These are phyloP conservation scores for Musa acuminata DNA, from an alignment of 176 grass and related monocot species.

Conservation along the genomic window DNA sequence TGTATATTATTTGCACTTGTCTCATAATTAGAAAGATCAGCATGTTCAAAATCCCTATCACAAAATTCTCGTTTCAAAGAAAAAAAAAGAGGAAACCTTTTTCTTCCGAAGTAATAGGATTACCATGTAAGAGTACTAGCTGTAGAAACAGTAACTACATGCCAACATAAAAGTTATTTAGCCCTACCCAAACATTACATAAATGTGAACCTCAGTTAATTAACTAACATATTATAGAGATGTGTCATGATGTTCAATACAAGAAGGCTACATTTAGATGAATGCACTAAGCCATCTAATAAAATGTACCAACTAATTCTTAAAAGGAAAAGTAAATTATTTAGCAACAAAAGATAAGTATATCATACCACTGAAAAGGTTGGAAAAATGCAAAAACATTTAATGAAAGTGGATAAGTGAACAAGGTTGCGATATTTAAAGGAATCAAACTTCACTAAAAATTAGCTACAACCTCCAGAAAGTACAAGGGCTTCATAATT, in stretches of 20 bases:
- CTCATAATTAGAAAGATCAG: no score
- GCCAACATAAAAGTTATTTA: no score
- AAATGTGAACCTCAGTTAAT: no score
- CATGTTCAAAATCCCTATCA: no score
- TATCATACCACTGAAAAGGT: neutral
- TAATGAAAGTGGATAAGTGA: neutral
- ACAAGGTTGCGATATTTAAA: slow-evolving; percentile 1
- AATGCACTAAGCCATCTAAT: neutral
- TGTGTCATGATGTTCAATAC: neutral
- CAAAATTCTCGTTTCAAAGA: no score
- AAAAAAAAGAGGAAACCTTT: no score
- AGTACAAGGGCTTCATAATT: slow-evolving; percentile 73
- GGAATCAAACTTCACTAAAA: neutral
- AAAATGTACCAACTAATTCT: neutral
- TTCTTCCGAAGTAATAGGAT: no score
- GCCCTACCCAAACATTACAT: no score
- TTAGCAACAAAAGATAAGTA: neutral
- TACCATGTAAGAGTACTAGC: no score
- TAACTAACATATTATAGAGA: neutral
- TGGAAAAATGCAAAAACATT: neutral
- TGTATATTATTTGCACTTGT: no score
- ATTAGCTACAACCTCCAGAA: slow-evolving; percentile 60
- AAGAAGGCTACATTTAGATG: neutral
- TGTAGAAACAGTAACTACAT: no score
- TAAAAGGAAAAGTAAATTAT: neutral